phyloP scores from a whole-genome alignment of 306 rosid species.

The Acacia melanoxylon region DNA sequence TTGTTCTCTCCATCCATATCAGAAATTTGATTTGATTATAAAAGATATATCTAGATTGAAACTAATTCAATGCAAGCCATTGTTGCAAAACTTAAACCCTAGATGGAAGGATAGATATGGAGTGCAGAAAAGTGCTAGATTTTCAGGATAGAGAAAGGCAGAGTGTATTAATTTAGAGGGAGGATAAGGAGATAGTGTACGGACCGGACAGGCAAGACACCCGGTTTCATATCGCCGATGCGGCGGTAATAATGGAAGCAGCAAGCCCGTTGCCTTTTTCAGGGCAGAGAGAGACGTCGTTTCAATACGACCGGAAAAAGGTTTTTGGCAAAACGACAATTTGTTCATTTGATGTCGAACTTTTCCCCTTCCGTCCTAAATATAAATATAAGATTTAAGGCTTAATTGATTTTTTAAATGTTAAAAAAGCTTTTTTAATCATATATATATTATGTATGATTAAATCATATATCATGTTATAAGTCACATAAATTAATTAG shows the following conservation, averaged over 20 bases:
- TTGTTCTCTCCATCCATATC: constrained; percentile 47
- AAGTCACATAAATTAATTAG: too few relatives aligned
- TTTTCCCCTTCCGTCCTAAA: accelerated
- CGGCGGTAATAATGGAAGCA: background rate
- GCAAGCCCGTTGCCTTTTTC: background rate
- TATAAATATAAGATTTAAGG: too few relatives aligned
- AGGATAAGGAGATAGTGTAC: constrained; percentile 2
- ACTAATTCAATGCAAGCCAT: constrained; percentile 19
- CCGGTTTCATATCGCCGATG: background rate
- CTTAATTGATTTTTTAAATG: too few relatives aligned
- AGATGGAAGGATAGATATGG: background rate
- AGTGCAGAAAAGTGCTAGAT: background rate
- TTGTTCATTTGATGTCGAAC: too few relatives aligned
- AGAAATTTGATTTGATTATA: background rate
- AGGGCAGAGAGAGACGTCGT: background rate
- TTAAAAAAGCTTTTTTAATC: too few relatives aligned
- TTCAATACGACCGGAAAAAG: background rate
- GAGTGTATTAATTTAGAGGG: background rate
- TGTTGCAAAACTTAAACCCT: constrained; percentile 45
- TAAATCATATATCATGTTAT: too few relatives aligned
- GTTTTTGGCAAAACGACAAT: background rate
- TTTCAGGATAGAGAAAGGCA: background rate
- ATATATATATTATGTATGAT: too few relatives aligned
- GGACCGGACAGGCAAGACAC: background rate
- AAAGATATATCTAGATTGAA: background rate